Evolutionary conservation across 345 rosid genomes (phyloP), one percentile per base, ranked within the genome.

Genomic region (Sonneratia caseolaris): DNA sequence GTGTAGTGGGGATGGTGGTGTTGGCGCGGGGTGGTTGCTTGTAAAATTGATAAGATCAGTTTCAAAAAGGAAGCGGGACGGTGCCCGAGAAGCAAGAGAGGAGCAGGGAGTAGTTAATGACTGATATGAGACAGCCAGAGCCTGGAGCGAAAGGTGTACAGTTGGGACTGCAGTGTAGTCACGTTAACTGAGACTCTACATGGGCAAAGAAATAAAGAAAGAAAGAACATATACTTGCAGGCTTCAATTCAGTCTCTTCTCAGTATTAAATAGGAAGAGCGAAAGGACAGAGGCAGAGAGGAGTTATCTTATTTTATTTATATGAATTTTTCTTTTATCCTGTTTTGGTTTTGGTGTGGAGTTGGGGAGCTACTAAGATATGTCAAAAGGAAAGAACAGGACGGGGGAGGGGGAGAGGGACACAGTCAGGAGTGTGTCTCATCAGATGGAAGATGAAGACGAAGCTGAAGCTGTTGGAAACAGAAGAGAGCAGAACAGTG

Each of bases 321-420:
- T 27, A 27, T 27, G 32, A 27, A 27, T 27, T n/a, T n/a, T n/a
- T 27, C 32, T 27, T 27, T 27, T 27, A 27, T 27, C 32, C 51
- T 14, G 51, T 47, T 47, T 47, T 9, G 16, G 51, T 47, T 47
- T 47, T 9, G 16, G 4, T 53, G n/a, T 19, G 64, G 64, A 36
- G 64, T 55, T 27, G 62, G 4, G 36, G 64, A n/a, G 64, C 64
- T 59, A 59, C 64, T 59, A 59, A 59, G 64, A 59, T 59, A 59
- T 22, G 64, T 59, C 64, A 59, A 22, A 59, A 5, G 59, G 22
- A 59, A 59, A 59, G 64, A 59, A 59, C 64, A 59, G 64, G 24
- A 59, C 27, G 24, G 16, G 62, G 24, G 64, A 18, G 36, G 7
- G 36, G 22, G 36, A 22, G 64, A 19, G n/a, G 59, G n/a, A 55